Conservation (phyloP, 2,329 filamentous ascomycete species). For the Piedraia hortae region DNA sequence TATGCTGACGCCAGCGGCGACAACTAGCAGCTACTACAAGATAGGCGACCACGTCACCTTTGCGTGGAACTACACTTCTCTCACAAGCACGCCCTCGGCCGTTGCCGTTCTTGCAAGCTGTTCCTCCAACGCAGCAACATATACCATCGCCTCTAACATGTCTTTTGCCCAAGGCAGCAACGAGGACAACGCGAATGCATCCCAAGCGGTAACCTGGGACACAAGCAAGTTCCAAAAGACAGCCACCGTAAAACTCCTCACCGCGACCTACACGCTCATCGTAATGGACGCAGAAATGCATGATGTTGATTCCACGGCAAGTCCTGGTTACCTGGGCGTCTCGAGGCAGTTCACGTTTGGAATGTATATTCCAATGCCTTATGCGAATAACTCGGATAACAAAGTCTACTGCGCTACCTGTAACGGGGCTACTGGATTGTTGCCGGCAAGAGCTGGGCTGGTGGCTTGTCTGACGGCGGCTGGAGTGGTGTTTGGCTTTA, state of each 20-base stretch:
- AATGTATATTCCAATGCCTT: conserved; percentile 30
- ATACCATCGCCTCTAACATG: conserved; percentile 34
- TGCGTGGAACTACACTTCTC: conserved; percentile 40
- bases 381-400: conserved; percentile 12
- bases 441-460: too few species aligned
- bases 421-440: conserved; percentile 25
- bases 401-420: conserved; percentile 29
- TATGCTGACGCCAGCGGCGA: conserved; percentile 30
- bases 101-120: conserved; percentile 36
- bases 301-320: conserved; percentile 23
- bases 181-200: too few species aligned
- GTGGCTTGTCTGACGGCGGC: conserved; percentile 26
- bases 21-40: conserved; percentile 29
- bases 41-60: conserved; percentile 32
- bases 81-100: conserved; percentile 28
- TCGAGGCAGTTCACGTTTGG: conserved; percentile 29
- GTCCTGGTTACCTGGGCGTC: conserved; percentile 26
- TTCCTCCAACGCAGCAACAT: conserved; percentile 28
- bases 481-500: conserved; percentile 30
- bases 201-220: conserved; percentile 30
- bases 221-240: conserved; percentile 25
- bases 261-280: conserved; percentile 33
- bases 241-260: conserved; percentile 24
- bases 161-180: too few species aligned
- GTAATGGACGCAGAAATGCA: conserved; percentile 32